A percentile compares a stretch with the other conserved stretches of the same genome.
Conservation (phyloP, 1,139 yeast species). For the Geotrichum candidum region DNA sequence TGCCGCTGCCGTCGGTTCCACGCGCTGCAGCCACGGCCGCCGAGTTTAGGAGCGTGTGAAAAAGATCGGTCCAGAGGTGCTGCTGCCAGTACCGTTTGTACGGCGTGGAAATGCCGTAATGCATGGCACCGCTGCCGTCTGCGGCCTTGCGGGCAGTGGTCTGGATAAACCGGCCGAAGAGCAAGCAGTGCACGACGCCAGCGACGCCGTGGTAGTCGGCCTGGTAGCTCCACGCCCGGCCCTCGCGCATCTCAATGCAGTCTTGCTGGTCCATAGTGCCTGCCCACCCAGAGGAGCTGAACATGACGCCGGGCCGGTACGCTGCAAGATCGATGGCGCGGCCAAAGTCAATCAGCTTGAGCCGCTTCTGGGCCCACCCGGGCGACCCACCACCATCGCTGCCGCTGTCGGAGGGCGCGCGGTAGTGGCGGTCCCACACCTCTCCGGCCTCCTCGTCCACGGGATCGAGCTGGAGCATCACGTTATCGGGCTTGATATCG, state of each 20-base stretch:
- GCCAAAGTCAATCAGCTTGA: constrained; percentile 76
- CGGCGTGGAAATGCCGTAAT: constrained; percentile 39
- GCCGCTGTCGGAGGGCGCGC: constrained; percentile 10
- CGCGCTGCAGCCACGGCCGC: constrained; percentile 23
- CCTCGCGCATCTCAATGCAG: constrained; percentile 64
- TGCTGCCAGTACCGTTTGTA: constrained; percentile 76
- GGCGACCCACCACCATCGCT: constrained; percentile 11
- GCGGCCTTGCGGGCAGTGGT: constrained; percentile 17
- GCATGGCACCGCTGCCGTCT: constrained; percentile 13
- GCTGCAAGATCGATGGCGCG: constrained; percentile 67
- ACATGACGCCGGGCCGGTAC: constrained; percentile 46
- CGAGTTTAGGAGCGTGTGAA: constrained; percentile 62
- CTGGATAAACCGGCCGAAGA: constrained; percentile 54
- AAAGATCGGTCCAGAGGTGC: constrained; percentile 64
- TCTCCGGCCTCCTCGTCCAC: constrained; percentile 19
- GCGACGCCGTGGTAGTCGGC: constrained; percentile 86
- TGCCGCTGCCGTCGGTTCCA: constrained; percentile 18
- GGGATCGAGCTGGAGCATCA: constrained; percentile 61
- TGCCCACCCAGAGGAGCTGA: constrained; percentile 52
- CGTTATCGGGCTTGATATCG: constrained; percentile 79
- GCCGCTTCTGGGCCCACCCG: constrained; percentile 52
- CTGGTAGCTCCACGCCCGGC: constrained; percentile 68
- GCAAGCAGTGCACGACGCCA: constrained; percentile 61
- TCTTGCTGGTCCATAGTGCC: constrained; percentile 56
- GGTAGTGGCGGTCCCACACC: constrained; percentile 24